Conservation (phyloP, 305 asterid genomes). For the Fraxinus platypoda region DNA sequence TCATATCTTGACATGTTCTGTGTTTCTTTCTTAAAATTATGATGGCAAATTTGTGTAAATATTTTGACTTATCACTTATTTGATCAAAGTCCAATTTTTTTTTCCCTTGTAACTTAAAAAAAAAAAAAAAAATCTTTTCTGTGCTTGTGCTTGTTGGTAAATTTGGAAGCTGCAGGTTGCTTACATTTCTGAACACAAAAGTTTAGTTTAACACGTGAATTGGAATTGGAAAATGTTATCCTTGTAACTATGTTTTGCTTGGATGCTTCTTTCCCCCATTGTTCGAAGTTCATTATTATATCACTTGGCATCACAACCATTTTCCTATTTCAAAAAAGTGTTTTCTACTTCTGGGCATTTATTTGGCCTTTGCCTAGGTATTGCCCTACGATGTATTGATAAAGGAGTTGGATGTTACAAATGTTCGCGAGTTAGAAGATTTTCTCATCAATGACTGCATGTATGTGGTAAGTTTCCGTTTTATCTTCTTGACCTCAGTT, state of each 20-base stretch:
- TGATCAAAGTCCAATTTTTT: background rate
- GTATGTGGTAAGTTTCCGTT: constrained; percentile 79
- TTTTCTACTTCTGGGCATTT: constrained; percentile 8
- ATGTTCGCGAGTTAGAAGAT: constrained; percentile 96
- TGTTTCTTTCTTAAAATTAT: background rate
- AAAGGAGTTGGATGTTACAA: constrained; percentile 85
- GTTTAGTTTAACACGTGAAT: background rate
- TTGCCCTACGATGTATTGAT: constrained; percentile 84
- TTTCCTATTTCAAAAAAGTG: constrained; percentile 7
- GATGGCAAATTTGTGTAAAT: constrained; percentile 1
- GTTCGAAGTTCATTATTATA: background rate
- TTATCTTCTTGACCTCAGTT: background rate
- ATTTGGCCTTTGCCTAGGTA: constrained; percentile 46
- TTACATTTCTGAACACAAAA: background rate
- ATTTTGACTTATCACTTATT: background rate
- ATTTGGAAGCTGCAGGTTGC: constrained; percentile 14
- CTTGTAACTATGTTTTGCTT: background rate
- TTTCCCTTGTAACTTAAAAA: background rate
- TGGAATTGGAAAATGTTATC: background rate
- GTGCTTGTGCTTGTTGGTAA: background rate
- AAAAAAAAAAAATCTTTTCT: background rate
- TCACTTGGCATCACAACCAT: background rate
- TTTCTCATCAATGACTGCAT: constrained; percentile 96
- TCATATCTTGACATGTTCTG: constrained; percentile 6
- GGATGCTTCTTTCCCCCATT: background rate